Evolutionary conservation across 192 early-diverging fungal genomes (phyloP), one percentile per base, ranked within the genome.

Genomic region (Coemansia sp.): DNA sequence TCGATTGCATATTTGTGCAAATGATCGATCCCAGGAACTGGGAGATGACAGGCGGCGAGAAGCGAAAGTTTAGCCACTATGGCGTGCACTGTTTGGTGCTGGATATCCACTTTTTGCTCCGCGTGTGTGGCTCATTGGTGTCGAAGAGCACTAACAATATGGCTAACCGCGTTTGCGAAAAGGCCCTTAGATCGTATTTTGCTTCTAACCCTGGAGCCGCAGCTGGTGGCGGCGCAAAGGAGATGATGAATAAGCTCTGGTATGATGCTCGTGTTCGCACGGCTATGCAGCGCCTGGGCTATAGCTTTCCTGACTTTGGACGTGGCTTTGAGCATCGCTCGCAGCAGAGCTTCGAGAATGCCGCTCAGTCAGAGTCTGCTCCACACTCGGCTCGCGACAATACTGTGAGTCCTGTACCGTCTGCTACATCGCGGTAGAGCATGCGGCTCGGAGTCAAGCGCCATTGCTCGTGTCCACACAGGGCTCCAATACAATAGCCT

Each of bases 91-190:
- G 73, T 1, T 62, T 85, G 3, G 77, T 85, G 2, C 61, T 85
- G 30, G 84, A 85, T 52, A 69, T 85, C 0, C 84, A 85, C 52
- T 85, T 85, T 49, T 37, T 85, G 45, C 71, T 85, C 29, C 76
- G 80, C 18, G 74, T 82, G 20, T 82, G 76, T 34, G 76, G 84
- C n/a, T 78, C 80, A 37, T 69, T 82, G 16, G 84, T 85, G 0
- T 76, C 80, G 18, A 82, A 80, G 60, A 77, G 68, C 68, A 82
- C 84, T 24, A 82, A 79, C 63, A 74, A 75, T 11, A 74, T 85
- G 76, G 84, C 84, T 4, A 82, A 85, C 47, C 70, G 78, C 41
- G 73, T 85, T 20, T 85, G 84, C 65, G 84, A 85, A 44, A 82
- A 82, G 64, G 84, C 76, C 0, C 71, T 85, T 47, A 65, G 84